Base-by-base conservation (phyloP, 2,329 filamentous ascomycete genomes). In the Elsinoe perseae region DNA sequence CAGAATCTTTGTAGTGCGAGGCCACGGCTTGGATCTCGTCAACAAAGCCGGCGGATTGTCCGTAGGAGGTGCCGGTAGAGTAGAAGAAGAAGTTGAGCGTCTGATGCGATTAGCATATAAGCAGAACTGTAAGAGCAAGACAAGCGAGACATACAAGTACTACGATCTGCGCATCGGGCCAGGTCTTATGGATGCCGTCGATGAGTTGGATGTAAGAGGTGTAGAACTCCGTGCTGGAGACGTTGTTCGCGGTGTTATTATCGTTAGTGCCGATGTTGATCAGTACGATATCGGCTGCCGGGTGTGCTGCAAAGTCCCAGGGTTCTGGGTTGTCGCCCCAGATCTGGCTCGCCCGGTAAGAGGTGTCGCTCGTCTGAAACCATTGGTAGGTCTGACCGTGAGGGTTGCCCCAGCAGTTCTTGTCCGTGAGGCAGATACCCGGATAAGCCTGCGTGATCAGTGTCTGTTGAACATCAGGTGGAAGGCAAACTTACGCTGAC, bases 401-500 rank as follows among this genome's bases (percentile, higher is more conserved):
- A 4, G 65, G 61, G 54, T 71, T 70, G 32, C 62, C 14, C 77
- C 77, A 34, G 72, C 68, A 5, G 70, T 69, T 52, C 21, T 52
- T 34, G 48, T 52, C 48, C 8, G 48, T 38, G 28, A 52, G 48
- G 30, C 40, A 76, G 76, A 3, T 50, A 14, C 30, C 44, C 10
- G 32, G 44, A 28, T 42, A 16, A 21, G 38, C 79, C 69, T 76
- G 83, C 66, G 80, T 84, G 50, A 34, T 25, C 12, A 18, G 32
- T 34, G 6, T 10, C 10, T n/a, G 16, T 18, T 14, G 3, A 20
- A 21, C 38, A 46, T 7, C 78, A 72, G 61, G 83, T 79, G 2
- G 80, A 70, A 61, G 80, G 80, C 0, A 80, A 79, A 57, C 80
- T 81, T 0, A 77, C 78, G 0, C 78, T 81, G 40, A 84, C 74